A percentile compares a stretch with the other conserved stretches of the same genome.
phyloP scores from a whole-genome alignment of 371 early-diverging fungal genomes.

The Lichtheimia ramosa region DNA sequence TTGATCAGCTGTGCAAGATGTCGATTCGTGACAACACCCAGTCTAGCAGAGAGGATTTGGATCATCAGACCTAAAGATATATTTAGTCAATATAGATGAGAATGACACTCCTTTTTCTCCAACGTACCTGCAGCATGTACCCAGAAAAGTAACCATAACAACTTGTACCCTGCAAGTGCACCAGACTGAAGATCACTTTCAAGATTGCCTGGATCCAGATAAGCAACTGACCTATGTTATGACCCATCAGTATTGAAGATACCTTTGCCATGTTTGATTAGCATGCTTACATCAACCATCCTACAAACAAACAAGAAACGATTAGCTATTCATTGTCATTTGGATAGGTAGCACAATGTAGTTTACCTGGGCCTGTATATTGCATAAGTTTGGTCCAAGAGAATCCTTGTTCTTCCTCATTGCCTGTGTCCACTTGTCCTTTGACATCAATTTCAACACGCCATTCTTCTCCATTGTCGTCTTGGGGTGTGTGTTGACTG shows the following conservation, averaged over 20 bases:
- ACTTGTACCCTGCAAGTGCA: slow-evolving; percentile 63
- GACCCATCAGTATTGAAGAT: neutral
- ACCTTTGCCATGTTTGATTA: neutral
- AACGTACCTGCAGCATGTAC: slow-evolving; percentile 59
- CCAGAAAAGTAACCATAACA: slow-evolving; percentile 68
- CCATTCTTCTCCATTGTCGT: slow-evolving; percentile 4
- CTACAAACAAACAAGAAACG: slow-evolving; percentile 12
- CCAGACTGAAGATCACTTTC: slow-evolving; percentile 75
- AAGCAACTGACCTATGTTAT: slow-evolving; percentile 68
- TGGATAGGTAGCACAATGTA: neutral
- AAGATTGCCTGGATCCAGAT: slow-evolving; percentile 77
- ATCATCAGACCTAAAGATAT: slow-evolving; percentile 46
- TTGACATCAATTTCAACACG: slow-evolving; percentile 42
- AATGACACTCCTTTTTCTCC: neutral
- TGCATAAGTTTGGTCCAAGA: slow-evolving; percentile 53
- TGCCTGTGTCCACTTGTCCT: slow-evolving; percentile 44
- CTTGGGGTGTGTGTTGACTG: neutral
- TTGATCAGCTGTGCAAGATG: slow-evolving; percentile 65
- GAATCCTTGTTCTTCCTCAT: slow-evolving; percentile 29
- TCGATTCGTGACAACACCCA: slow-evolving; percentile 69
- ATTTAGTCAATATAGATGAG: neutral
- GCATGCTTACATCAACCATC: slow-evolving; percentile 42
- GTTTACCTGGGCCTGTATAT: slow-evolving; percentile 56
- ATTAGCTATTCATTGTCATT: neutral
- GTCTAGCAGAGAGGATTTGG: slow-evolving; percentile 61